Percentiles rank a stretch among this genome's conserved stretches.
phyloP scores from a whole-genome alignment of 1,139 yeast species.

The Tardiomyces depauwii region DNA sequence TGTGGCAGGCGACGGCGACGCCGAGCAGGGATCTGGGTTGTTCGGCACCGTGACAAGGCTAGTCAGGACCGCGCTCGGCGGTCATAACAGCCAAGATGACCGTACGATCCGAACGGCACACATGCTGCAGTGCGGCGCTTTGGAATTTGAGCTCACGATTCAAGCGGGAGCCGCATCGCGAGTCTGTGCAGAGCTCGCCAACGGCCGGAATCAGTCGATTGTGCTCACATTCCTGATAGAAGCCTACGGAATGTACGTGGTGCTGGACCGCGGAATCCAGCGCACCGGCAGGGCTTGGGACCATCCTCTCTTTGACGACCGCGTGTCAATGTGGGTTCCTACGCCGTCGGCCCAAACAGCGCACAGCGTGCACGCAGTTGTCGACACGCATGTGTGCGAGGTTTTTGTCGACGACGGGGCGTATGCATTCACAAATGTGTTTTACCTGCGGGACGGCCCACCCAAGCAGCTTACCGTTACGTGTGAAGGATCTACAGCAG shows the following conservation, averaged over 20 bases:
- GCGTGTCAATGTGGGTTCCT: constrained; percentile 9
- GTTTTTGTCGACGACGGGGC: constrained; percentile 19
- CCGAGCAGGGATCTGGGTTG: too few relatives aligned
- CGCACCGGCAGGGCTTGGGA: constrained; percentile 8
- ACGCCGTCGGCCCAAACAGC: constrained; percentile 6
- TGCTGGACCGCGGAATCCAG: not conserved
- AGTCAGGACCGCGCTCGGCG: too few relatives aligned
- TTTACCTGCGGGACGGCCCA: constrained; percentile 9
- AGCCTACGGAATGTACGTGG: not conserved
- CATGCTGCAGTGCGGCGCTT: not conserved
- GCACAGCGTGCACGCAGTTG: constrained; percentile 20
- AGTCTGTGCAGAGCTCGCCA: not conserved
- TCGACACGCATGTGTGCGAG: constrained; percentile 22
- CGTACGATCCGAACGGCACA: not conserved
- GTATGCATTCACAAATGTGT: constrained; percentile 19
- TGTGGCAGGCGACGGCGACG: too few relatives aligned
- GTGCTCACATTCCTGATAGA: not conserved
- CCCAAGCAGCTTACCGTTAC: not conserved
- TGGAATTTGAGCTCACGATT: not conserved
- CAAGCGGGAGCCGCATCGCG: not conserved
- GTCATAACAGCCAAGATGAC: too few relatives aligned
- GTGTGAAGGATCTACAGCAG: not conserved
- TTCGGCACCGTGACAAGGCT: too few relatives aligned
- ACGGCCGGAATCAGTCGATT: not conserved
- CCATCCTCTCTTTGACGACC: constrained; percentile 17